Evolutionary conservation across 164 flowering plant species (phyloP).

Genomic region (Houttuynia cordata): DNA sequence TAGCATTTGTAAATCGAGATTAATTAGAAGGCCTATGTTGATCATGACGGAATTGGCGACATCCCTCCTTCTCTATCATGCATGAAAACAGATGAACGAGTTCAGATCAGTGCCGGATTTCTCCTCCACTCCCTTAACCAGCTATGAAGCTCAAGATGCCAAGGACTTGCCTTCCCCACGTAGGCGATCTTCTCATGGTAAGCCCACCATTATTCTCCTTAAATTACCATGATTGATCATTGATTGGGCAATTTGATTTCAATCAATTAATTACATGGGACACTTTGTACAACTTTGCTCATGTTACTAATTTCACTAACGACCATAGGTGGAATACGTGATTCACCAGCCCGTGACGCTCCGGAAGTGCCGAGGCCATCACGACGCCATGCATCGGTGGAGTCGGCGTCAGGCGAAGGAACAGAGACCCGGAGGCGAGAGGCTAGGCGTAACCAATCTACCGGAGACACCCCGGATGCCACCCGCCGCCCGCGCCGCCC

Average conservation of each 20-base stretch:
- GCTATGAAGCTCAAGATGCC: background rate
- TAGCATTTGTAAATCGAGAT: no score
- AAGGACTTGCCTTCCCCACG: conserved; percentile 1
- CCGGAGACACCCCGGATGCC: conserved; percentile 6
- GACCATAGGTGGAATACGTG: background rate
- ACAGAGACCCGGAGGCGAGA: background rate
- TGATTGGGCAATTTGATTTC: no score
- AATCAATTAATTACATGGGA: background rate
- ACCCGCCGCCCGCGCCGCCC: conserved; percentile 8
- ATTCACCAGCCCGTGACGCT: conserved; percentile 4
- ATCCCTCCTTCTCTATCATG: no score
- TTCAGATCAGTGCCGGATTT: conserved; percentile 5
- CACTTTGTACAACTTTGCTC: background rate
- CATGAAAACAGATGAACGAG: conserved; percentile 18
- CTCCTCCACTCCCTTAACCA: conserved; percentile 9
- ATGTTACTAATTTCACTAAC: no score
- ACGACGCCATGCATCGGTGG: conserved; percentile 1
- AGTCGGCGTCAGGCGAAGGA: background rate
- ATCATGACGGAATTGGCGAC: no score
- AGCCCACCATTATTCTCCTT: no score
- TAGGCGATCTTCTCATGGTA: no score
- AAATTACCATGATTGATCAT: no score
- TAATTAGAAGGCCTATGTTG: background rate
- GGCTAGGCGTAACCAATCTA: background rate
- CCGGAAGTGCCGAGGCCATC: conserved; percentile 8